A percentile compares a stretch with the other conserved stretches of the same genome.
Evolutionary conservation across 176 grass and related monocot genomes (phyloP).

Genomic region (Metroxylon sagu): DNA sequence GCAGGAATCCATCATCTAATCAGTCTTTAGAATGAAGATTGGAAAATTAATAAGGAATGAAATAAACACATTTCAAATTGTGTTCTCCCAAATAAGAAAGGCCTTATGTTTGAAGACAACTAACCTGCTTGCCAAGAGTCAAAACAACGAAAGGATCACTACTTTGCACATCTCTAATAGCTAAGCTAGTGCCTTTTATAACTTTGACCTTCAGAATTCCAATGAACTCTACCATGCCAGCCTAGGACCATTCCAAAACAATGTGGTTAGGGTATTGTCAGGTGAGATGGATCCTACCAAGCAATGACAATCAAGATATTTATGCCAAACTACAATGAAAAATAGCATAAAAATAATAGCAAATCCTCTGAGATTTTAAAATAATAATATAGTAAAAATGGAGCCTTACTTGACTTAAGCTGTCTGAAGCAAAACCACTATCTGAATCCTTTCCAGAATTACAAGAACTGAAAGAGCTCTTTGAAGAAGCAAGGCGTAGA

Average conservation of each 20-base stretch:
- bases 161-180: constrained; percentile 60
- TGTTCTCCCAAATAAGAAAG: neutral
- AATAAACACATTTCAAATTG: too few relatives aligned
- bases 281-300: too few relatives aligned
- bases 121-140: constrained; percentile 69
- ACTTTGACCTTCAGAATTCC: constrained; percentile 67
- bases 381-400: neutral
- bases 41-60: too few relatives aligned
- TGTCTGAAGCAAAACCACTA: constrained; percentile 16
- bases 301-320: too few relatives aligned
- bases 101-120: neutral
- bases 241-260: constrained; percentile 22
- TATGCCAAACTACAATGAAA: too few relatives aligned
- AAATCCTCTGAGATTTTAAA: too few relatives aligned
- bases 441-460: constrained; percentile 22
- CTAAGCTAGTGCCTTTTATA: constrained; percentile 59
- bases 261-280: too few relatives aligned
- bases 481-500: constrained; percentile 51
- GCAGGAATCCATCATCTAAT: constrained; percentile 9
- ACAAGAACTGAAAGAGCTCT: constrained; percentile 11
- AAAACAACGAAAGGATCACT: constrained; percentile 68
- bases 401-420: constrained; percentile 43
- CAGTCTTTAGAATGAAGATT: neutral
- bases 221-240: constrained; percentile 52
- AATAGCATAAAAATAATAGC: too few relatives aligned